Evolutionary conservation across 768 basidiomycete genomes (phyloP).

Genomic region (Kwoniella dejecticola): DNA sequence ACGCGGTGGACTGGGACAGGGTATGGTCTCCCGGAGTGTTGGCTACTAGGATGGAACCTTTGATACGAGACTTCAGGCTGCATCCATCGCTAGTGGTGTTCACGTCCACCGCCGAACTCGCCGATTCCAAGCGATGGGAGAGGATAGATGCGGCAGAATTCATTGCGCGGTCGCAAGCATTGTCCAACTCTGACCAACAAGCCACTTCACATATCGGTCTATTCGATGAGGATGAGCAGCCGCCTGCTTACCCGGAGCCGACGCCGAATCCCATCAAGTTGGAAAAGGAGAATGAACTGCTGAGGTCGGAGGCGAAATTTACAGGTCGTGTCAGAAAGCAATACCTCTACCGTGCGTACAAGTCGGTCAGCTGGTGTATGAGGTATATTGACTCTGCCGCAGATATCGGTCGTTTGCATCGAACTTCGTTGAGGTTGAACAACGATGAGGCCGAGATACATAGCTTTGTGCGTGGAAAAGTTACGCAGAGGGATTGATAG

Average conservation of each 20-base stretch:
- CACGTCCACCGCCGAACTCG: slow-evolving; percentile 67
- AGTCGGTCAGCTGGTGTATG: neutral
- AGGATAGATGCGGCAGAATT: slow-evolving; percentile 53
- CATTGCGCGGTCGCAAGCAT: slow-evolving; percentile 35
- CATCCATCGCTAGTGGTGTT: slow-evolving; percentile 73
- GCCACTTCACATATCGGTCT: slow-evolving; percentile 8
- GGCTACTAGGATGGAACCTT: slow-evolving; percentile 61
- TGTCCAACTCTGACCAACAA: slow-evolving; percentile 23
- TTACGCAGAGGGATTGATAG: neutral
- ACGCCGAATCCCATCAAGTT: slow-evolving; percentile 9
- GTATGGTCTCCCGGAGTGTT: slow-evolving; percentile 71
- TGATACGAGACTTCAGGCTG: slow-evolving; percentile 71
- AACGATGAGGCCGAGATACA: slow-evolving; percentile 51
- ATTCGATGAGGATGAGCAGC: slow-evolving; percentile 25
- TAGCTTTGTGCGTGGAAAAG: slow-evolving; percentile 38
- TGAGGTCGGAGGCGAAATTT: slow-evolving; percentile 40
- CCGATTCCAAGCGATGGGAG: slow-evolving; percentile 68
- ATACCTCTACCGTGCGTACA: slow-evolving; percentile 42
- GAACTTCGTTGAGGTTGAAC: slow-evolving; percentile 39
- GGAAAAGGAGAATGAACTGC: slow-evolving; percentile 36
- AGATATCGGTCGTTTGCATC: slow-evolving; percentile 49
- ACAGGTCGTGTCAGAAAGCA: slow-evolving; percentile 38
- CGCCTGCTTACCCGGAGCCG: neutral
- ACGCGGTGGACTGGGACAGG: slow-evolving; percentile 70
- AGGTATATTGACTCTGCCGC: slow-evolving; percentile 7